These are phyloP conservation scores for Flagelloscypha sp. DNA, from an alignment of 768 basidiomycete species.

Conservation along the genomic window DNA sequence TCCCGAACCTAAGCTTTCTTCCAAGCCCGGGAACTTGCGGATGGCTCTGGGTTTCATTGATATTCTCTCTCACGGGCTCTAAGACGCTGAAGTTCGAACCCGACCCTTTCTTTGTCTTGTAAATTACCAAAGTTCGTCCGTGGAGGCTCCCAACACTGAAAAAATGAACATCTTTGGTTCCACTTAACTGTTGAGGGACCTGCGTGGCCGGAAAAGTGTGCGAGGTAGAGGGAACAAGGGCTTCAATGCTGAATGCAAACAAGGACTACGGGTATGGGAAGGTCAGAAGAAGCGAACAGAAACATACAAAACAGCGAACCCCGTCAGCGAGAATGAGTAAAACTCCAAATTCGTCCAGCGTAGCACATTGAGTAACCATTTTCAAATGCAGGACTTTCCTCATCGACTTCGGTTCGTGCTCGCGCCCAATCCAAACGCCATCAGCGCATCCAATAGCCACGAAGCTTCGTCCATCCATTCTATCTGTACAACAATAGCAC, in stretches of 20 bases:
- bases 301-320: slow-evolving; percentile 20
- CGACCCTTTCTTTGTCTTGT: slow-evolving; percentile 77
- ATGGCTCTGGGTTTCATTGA: too few relatives aligned
- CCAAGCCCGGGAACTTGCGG: slow-evolving; percentile 41
- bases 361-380: slow-evolving; percentile 61
- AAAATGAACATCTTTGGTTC: slow-evolving; percentile 5
- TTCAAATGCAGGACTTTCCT: slow-evolving; percentile 67
- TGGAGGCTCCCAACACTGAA: slow-evolving; percentile 3
- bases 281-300: background rate
- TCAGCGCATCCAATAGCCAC: slow-evolving; percentile 91
- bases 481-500: too few relatives aligned
- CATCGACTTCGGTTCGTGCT: slow-evolving; percentile 58
- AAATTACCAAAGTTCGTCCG: slow-evolving; percentile 43
- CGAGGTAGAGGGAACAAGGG: slow-evolving; percentile 1
- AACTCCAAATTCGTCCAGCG: slow-evolving; percentile 68
- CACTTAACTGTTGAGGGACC: slow-evolving; percentile 3
- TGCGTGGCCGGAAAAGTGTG: slow-evolving; percentile 1
- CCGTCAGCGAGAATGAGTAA: slow-evolving; percentile 70
- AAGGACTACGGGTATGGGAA: too few relatives aligned
- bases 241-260: slow-evolving; percentile 4
- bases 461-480: slow-evolving; percentile 70
- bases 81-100: too few relatives aligned
- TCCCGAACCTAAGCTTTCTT: slow-evolving; percentile 43
- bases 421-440: slow-evolving; percentile 91
- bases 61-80: too few relatives aligned